These are phyloP conservation scores for Phytopythium cucurbitacearum DNA, from an alignment of 352 stramenopile species.

Conservation along the genomic window DNA sequence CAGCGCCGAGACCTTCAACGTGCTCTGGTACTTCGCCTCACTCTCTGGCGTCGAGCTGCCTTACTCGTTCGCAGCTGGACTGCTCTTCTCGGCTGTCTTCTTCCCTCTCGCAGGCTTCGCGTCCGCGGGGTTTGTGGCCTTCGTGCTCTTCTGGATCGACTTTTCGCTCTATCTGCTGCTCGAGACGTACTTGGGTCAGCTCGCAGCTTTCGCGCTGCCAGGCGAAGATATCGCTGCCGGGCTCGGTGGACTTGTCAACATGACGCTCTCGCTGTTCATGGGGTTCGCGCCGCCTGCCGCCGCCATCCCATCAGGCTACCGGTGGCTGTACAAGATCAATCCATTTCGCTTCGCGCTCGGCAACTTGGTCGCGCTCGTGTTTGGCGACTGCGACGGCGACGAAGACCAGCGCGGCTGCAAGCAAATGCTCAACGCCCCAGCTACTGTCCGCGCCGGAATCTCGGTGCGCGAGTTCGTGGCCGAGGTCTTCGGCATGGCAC, in stretches of 20 bases:
- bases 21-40: conserved; percentile 53
- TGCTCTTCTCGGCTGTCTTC: conserved; percentile 37
- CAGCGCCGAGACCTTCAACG: conserved; percentile 72
- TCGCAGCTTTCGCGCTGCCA: conserved; percentile 24
- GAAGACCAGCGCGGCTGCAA: no score
- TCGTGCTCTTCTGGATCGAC: conserved; percentile 34
- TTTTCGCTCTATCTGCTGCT: conserved; percentile 26
- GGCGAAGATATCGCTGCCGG: conserved; percentile 29
- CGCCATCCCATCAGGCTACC: conserved; percentile 34
- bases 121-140: conserved; percentile 9
- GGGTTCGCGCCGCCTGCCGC: conserved; percentile 47
- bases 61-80: conserved; percentile 25
- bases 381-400: conserved; percentile 21
- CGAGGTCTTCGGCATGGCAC: no score
- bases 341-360: conserved; percentile 23
- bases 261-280: conserved; percentile 56
- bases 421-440: no score
- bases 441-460: no score
- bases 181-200: conserved; percentile 32
- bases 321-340: conserved; percentile 42
- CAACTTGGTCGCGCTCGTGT: conserved; percentile 19
- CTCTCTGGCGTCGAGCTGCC: conserved; percentile 70
- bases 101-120: conserved; percentile 31
- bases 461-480: no score
- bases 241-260: conserved; percentile 31